These are phyloP conservation scores for Sporothrix brunneoviolacea DNA, from an alignment of 2,329 filamentous ascomycete genomes.

Conservation along the genomic window DNA sequence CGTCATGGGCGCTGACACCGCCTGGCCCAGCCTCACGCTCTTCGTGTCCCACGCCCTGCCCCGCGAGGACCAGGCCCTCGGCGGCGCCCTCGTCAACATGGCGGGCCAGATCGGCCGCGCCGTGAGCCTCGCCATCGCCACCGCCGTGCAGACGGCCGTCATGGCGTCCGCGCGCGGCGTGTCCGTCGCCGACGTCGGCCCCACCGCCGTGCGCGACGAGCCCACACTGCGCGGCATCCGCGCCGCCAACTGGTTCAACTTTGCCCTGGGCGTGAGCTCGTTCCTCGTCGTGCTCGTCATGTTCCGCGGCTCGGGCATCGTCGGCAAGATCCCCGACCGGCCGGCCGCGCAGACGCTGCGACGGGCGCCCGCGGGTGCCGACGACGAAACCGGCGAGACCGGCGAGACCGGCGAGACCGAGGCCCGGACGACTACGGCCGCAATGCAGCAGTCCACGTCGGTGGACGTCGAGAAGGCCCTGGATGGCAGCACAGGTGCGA, in stretches of 20 bases:
- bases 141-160: conserved; percentile 57
- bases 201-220: conserved; percentile 36
- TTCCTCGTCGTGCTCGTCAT: conserved; percentile 38
- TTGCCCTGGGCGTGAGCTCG: conserved; percentile 38
- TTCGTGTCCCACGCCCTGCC: conserved; percentile 59
- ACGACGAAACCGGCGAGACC: neutral
- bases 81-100: conserved; percentile 61
- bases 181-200: conserved; percentile 36
- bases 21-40: conserved; percentile 59
- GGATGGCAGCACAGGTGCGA: too few species aligned
- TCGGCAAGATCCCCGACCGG: conserved; percentile 29
- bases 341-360: neutral
- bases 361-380: neutral
- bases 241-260: conserved; percentile 47
- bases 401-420: too few species aligned
- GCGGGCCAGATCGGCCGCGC: conserved; percentile 59
- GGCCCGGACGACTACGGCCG: too few species aligned
- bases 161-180: conserved; percentile 44
- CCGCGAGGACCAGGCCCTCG: conserved; percentile 57
- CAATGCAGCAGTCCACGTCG: too few species aligned
- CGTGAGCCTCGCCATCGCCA: conserved; percentile 59
- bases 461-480: neutral
- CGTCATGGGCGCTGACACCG: conserved; percentile 60
- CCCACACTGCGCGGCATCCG: conserved; percentile 42
- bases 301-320: conserved; percentile 47